Base-by-base conservation (phyloP, 2,329 filamentous ascomycete species). In the Didymella glomerata region DNA sequence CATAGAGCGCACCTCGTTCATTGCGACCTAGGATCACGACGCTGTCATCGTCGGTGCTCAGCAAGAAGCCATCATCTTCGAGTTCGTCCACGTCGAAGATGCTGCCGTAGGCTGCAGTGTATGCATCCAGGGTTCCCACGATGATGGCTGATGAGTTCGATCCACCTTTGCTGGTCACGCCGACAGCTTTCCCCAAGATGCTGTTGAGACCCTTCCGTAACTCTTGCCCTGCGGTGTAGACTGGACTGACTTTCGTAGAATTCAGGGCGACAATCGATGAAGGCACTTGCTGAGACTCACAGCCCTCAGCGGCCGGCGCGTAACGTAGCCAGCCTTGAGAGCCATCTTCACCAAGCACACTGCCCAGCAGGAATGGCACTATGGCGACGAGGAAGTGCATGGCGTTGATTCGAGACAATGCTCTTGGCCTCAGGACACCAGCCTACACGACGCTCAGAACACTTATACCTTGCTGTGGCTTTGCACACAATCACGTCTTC, bases 1-100 rank as follows among this genome's bases (percentile, higher is more conserved):
- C 89, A 65, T 91, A 91, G 1, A 91, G 80, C 4, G 87, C 85
- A 13, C 87, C 89, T 0, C 88, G 84, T 68, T 90, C 86, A 65
- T 89, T 90, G 60, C 86, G 81, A 0, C 88, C 88, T 1, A 90
- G 69, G 48, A 90, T 90, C 34, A 83, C 77, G 22, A 89, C 82
- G 0, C 74, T 75, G 0, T 76, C 66, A 9, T 77, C 78, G 5
- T 77, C 77, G 5, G 79, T 83, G 63, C 76, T 82, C 28, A 91
- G 79, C 78, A 83, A 88, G 73, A 86, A 91, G 3, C 88, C 88
- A 66, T 88, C 86, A 13, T 82, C 79, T 30, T 79, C 75, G 14
- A 88, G 79, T 5, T 81, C 70, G 0, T 79, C 74, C 18, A 71
- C 54, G 22, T 76, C 71, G 8, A 68, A 57, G 14, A 74, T 44